Base-by-base conservation (phyloP, 148 eudicot genomes). In the Vaccinium macrocarpon region DNA sequence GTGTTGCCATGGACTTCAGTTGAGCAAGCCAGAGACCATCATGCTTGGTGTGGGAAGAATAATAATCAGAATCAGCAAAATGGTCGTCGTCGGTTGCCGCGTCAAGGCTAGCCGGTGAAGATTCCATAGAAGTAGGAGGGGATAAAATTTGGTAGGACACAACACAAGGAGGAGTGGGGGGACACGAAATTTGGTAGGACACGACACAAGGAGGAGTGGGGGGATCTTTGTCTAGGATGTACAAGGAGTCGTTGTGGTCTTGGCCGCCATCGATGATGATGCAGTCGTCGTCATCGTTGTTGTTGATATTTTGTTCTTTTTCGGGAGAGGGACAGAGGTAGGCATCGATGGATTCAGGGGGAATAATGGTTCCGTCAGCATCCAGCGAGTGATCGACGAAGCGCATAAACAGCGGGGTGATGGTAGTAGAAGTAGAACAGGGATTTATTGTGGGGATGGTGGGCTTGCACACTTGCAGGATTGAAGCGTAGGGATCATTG, bases 151-250 rank as follows among this genome's bases (percentile, higher is more conserved):
- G 71, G 71, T 64, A 64, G 5, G 71, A 64, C 71, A 64, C 71
- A 64, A 64, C 71, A 64, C 71, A 64, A 23, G 71, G 70, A 64
- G 70, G 70, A 62, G 29, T 62, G 70, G 70, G 29, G 32, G 13
- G 9, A 23, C 38, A 35, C 38, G 38, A 35, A 10, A 62, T 2
- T 23, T 62, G 70, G 70, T 62, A 62, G 4, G 70, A 62, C 70
- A 62, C 70, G 9, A 62, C 70, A 62, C 70, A 62, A 62, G 70
- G 70, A 62, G 70, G 71, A 64, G 71, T 64, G 71, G 71, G 32
- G 32, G 14, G 10, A 25, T 64, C 29, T 64, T 3, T 12, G 32
- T 25, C 32, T 21, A 10, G 29, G 71, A 64, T 23, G 70, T 23
- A 64, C 32, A 25, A 23, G 71, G 9, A 23, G 32, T 64, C 71